Conservation (phyloP, 148 eudicot species). For the Rheum nobile region DNA sequence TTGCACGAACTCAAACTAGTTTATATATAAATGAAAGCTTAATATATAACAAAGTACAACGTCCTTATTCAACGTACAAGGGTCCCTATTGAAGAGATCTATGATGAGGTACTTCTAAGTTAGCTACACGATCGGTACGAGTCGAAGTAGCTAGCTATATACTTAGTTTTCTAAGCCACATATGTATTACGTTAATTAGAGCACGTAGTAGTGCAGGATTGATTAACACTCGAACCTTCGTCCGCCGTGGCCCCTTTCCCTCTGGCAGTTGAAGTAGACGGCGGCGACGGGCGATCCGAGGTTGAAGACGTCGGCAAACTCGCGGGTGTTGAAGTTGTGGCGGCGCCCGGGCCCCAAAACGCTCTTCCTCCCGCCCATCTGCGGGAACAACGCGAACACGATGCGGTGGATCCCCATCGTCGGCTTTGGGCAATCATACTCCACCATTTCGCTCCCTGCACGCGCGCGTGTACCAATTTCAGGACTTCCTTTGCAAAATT, state of each 20-base stretch:
- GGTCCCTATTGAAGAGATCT: no score
- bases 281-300: slow-evolving; percentile 41
- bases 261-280: slow-evolving; percentile 42
- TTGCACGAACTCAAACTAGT: no score
- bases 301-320: slow-evolving; percentile 39
- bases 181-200: no score
- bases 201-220: background rate
- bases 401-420: slow-evolving; percentile 36
- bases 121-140: no score
- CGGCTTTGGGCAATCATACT: slow-evolving; percentile 35
- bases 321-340: slow-evolving; percentile 35
- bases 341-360: slow-evolving; percentile 39
- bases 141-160: no score
- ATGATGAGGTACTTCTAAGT: no score
- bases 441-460: slow-evolving; percentile 28
- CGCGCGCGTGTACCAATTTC: no score
- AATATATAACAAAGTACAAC: no score
- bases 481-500: no score
- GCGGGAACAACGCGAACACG: slow-evolving; percentile 31
- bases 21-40: no score
- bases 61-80: no score
- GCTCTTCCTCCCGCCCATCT: slow-evolving; percentile 30
- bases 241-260: slow-evolving; percentile 43
- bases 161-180: no score
- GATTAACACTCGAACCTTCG: background rate